phyloP scores from a whole-genome alignment of 164 flowering plant species.

The Akebia trifoliata region DNA sequence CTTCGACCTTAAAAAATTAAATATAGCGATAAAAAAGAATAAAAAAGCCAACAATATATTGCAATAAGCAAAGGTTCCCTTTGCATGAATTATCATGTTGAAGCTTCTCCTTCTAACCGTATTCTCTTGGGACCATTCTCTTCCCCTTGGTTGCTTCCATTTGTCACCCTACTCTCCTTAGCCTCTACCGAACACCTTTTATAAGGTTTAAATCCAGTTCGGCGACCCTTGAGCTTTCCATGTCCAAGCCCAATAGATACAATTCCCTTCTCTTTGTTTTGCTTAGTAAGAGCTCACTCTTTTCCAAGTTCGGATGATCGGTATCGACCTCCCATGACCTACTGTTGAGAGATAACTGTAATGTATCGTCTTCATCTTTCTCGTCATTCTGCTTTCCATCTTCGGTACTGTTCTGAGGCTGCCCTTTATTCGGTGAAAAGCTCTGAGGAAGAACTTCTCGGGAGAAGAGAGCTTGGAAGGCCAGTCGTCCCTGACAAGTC shows the following conservation, averaged over 20 bases:
- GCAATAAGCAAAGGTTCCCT: no score
- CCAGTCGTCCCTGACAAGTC: conserved; percentile 73
- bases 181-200: conserved; percentile 85
- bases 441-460: conserved; percentile 84
- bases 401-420: conserved; percentile 15
- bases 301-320: conserved; percentile 22
- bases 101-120: conserved; percentile 64
- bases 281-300: conserved; percentile 11
- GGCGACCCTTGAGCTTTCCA: conserved; percentile 45
- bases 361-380: conserved; percentile 20
- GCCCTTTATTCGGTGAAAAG: conserved; percentile 56
- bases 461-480: conserved; percentile 80
- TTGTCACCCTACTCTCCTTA: conserved; percentile 43
- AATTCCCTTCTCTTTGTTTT: conserved; percentile 26
- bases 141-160: conserved; percentile 37
- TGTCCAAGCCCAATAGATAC: conserved; percentile 39
- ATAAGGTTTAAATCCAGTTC: conserved; percentile 93
- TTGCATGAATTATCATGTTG: conserved; percentile 29
- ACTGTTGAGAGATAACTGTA: conserved; percentile 40
- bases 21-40: conserved; percentile 9
- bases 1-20: conserved; percentile 18
- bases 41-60: conserved; percentile 11
- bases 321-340: conserved; percentile 23
- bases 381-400: conserved; percentile 22
- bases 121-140: conserved; percentile 67